phyloP scores from a whole-genome alignment of 2,329 filamentous ascomycete genomes.

The Dothistroma pini region DNA sequence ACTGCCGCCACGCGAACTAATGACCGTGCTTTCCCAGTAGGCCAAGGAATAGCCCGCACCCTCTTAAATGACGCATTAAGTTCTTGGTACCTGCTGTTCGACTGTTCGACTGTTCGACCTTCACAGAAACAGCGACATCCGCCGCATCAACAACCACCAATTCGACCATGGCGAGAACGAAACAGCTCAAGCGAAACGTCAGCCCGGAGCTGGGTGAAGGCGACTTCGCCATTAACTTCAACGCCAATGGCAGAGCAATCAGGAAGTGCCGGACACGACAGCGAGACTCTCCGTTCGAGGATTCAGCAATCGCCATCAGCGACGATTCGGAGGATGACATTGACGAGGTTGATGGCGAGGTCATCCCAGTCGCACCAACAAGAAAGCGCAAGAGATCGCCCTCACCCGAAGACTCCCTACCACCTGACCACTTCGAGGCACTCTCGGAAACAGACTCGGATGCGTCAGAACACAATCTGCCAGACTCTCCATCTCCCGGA shows the following conservation, averaged over 20 bases:
- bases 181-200: constrained; percentile 18
- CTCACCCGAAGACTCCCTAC: constrained; percentile 21
- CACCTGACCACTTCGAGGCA: constrained; percentile 19
- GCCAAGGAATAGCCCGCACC: constrained; percentile 3
- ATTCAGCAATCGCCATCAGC: constrained; percentile 37
- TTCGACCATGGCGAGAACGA: constrained; percentile 17
- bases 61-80: not conserved
- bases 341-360: constrained; percentile 35
- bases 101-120: not conserved
- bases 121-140: constrained; percentile 5
- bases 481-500: constrained; percentile 3
- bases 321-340: constrained; percentile 34
- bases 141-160: not conserved
- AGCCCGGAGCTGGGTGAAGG: constrained; percentile 29
- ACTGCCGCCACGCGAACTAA: not conserved
- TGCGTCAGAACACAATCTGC: not conserved
- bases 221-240: constrained; percentile 35
- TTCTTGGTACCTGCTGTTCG: not conserved
- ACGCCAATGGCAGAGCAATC: constrained; percentile 44
- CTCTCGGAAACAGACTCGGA: constrained; percentile 16
- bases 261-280: constrained; percentile 38
- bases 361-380: constrained; percentile 20
- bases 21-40: not conserved
- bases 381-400: constrained; percentile 34
- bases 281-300: constrained; percentile 38